Evolutionary conservation across 78 protist genomes (phyloP), one percentile per base, ranked within the genome.

Genomic region (Corallochytrium limacisporum): DNA sequence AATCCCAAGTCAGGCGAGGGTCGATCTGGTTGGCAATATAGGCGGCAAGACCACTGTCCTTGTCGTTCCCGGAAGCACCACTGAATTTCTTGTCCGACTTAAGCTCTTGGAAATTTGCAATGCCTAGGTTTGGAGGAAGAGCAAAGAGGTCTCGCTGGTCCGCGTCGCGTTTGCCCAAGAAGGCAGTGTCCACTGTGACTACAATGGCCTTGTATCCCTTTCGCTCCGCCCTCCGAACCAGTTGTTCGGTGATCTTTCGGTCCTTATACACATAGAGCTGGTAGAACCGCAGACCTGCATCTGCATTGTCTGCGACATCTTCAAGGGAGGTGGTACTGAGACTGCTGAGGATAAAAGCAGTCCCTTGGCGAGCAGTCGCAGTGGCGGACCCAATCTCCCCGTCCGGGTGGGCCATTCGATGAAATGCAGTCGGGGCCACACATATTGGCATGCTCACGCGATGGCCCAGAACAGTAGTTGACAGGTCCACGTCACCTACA

Each of bases 131-230:
- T 7, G 36, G 4, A 7, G 77, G 77, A 24, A 72, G 37, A 12
- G 13, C 7, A 38, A 72, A 72, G 20, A 33, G 37, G 22, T 62
- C 35, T 4, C 47, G 1, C 29, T 29, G 42, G 24, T 77, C 83
- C 26, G 62, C 57, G 10, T 62, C 42, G 35, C 88, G 40, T 40
- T 51, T 47, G 24, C 88, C 88, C 10, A 83, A 26, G 48, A 40
- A 44, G 39, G 88, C 82, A 15, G 84, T 49, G 54, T 81, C 89
- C 13, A 81, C 75, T 32, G 89, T 78, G n/a, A 83, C 26, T 15
- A 69, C 68, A 2, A 83, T 13, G 0, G 75, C 44, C 44, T 60
- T 37, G 43, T 61, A 84, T 13, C 86, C 86, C 5, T 28, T 4
- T 12, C 24, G 32, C 51, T 76, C 83, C 15, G 74, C 90, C 10